Evolutionary conservation across 164 flowering plant genomes (phyloP).

Genomic region (Nymphaea thermarum): DNA sequence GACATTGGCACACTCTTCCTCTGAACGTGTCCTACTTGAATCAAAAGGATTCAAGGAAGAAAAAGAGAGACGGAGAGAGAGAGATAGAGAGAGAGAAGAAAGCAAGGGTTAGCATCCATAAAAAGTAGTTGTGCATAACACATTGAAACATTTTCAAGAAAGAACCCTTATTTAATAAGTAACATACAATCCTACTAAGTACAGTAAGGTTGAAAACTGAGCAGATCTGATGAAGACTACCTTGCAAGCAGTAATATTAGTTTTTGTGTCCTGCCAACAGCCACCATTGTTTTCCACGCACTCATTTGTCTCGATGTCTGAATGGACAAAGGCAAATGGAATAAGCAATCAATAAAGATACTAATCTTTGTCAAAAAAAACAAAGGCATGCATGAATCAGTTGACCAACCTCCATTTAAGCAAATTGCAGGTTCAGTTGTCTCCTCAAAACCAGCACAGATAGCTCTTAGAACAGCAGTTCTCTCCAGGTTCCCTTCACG

Average conservation of each 20-base stretch:
- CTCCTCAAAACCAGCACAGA: conserved; percentile 85
- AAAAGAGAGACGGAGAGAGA: too few species aligned
- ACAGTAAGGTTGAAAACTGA: neutral
- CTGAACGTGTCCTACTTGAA: conserved; percentile 70
- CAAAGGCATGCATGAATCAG: neutral
- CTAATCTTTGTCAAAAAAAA: neutral
- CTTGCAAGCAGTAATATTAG: conserved; percentile 76
- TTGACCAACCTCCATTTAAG: conserved; percentile 30
- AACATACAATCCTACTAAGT: neutral
- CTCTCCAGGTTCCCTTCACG: conserved; percentile 78
- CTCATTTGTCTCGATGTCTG: conserved; percentile 84
- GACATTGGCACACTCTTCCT: conserved; percentile 88
- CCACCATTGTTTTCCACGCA: conserved; percentile 81
- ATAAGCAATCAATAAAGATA: neutral
- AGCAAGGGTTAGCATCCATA: neutral
- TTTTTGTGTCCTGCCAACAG: conserved; percentile 51
- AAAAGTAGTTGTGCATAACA: neutral
- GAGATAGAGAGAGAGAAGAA: too few species aligned
- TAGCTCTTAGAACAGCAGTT: conserved; percentile 65
- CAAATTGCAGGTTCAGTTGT: conserved; percentile 51
- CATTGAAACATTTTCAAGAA: neutral
- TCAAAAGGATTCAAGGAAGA: neutral
- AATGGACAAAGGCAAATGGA: neutral
- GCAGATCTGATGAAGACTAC: conserved; percentile 15
- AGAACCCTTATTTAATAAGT: neutral